Conservation (phyloP, 1,139 yeast species). For the Wickerhamomyces sp. region DNA sequence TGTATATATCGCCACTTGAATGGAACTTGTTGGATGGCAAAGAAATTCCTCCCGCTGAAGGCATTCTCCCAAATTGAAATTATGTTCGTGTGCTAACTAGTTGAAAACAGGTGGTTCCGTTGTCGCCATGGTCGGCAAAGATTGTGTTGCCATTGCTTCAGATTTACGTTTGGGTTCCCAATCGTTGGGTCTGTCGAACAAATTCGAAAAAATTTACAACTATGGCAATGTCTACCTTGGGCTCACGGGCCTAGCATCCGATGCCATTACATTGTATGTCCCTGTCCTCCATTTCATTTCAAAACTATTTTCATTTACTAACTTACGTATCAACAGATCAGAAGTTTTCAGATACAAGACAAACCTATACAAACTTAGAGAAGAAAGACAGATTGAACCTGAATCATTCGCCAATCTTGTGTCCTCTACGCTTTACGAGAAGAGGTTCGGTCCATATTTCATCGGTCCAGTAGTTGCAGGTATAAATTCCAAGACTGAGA, state of each 20-base stretch:
- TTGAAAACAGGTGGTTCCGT: slow-evolving; percentile 78
- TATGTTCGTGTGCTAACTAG: slow-evolving; percentile 8
- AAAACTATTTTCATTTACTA: no score
- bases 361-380: slow-evolving; percentile 84
- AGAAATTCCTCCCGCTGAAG: no score
- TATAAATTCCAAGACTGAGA: slow-evolving; percentile 67
- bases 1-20: no score
- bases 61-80: no score
- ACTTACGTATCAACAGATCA: slow-evolving; percentile 51
- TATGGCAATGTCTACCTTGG: slow-evolving; percentile 86
- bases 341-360: slow-evolving; percentile 82
- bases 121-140: slow-evolving; percentile 98
- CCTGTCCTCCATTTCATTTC: no score
- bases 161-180: slow-evolving; percentile 93
- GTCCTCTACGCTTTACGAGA: slow-evolving; percentile 83
- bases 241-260: slow-evolving; percentile 92
- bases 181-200: slow-evolving; percentile 85
- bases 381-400: slow-evolving; percentile 90
- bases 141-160: slow-evolving; percentile 96
- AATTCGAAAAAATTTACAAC: slow-evolving; percentile 87
- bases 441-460: slow-evolving; percentile 94
- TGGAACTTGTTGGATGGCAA: no score
- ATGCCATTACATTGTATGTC: slow-evolving; percentile 83
- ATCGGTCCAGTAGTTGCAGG: slow-evolving; percentile 98
- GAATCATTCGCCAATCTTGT: slow-evolving; percentile 90